Base-by-base conservation (phyloP, 176 grass and related monocot genomes). In the Hordeum marinum region DNA sequence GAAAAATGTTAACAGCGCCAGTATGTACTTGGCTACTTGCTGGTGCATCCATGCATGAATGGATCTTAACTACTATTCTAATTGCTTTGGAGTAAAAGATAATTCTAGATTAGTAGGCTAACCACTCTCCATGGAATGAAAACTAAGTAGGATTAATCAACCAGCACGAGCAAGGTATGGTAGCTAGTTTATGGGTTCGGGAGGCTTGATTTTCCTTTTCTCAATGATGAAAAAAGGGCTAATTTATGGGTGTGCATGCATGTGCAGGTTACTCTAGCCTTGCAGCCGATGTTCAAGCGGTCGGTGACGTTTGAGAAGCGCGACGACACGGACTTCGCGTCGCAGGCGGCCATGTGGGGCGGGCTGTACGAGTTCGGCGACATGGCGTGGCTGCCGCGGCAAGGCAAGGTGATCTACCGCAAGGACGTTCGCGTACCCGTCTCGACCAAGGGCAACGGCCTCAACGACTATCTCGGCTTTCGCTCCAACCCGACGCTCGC, bases 311-410 rank as follows among this genome's bases (percentile, higher is more conserved):
- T 83, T 37, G 21, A 14, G 13, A 68, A 15, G 21, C 80, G 72
- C n/a, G 80, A 82, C 39, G 86, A 88, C 50, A n/a, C 48, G 21
- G 80, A 83, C 39, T 7, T 88, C 13, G 80, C 63, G 10, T 72
- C 68, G 36, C 25, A 77, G 9, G 63, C 34, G 27, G 63, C 50
- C 13, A 11, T 26, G 12, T 88, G 86, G 86, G 80, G 86, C 0
- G 12, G 7, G 14, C 36, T 77, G 36, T 72, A 88, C 50, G 86
- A 88, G 72, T 88, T 88, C 37, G 86, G 80, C 6, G 86, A 88
- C 86, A 26, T 88, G 48, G 26, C 63, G 5, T 88, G 86, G 86
- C 63, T 83, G 20, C 86, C 86, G 13, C 14, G 54, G 1, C 62
- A 83, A 50, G 2, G 80, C 13, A 69, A 83, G 80, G 62, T 83